phyloP scores from a whole-genome alignment of 768 basidiomycete genomes.

The Psilocybe azurescens region DNA sequence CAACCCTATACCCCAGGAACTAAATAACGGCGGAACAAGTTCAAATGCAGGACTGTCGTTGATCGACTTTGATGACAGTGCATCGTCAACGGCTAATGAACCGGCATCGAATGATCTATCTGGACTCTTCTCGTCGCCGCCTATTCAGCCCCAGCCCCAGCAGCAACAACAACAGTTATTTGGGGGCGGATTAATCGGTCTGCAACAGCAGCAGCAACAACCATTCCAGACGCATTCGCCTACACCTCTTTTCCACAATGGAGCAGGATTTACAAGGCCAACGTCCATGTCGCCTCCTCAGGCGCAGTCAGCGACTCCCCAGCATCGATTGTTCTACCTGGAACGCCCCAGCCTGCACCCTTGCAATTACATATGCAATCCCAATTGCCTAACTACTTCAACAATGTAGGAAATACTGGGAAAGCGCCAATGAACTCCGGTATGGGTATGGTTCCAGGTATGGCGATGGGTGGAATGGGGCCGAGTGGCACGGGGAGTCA shows the following conservation, averaged over 20 bases:
- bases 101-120: slow-evolving; percentile 59
- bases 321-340: slow-evolving; percentile 44
- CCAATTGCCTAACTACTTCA: slow-evolving; percentile 36
- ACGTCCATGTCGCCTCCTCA: slow-evolving; percentile 19
- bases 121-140: slow-evolving; percentile 55
- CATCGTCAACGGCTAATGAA: slow-evolving; percentile 28
- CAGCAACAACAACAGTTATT: slow-evolving; percentile 19
- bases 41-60: slow-evolving; percentile 48
- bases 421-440: slow-evolving; percentile 15
- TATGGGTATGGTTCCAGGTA: slow-evolving; percentile 17
- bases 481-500: slow-evolving; percentile 7
- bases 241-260: slow-evolving; percentile 13
- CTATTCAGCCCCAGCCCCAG: slow-evolving; percentile 14
- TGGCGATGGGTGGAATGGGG: slow-evolving; percentile 8
- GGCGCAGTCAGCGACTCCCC: slow-evolving; percentile 40
- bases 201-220: slow-evolving; percentile 10
- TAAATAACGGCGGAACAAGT: slow-evolving; percentile 39
- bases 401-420: slow-evolving; percentile 19
- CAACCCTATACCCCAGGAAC: slow-evolving; percentile 71
- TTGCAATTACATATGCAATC: background rate
- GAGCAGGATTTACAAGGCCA: slow-evolving; percentile 1
- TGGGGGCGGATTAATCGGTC: slow-evolving; percentile 11
- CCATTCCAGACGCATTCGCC: slow-evolving; percentile 6
- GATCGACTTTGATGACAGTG: slow-evolving; percentile 77
- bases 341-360: slow-evolving; percentile 30